phyloP scores from a whole-genome alignment of 2,329 filamentous ascomycete species.

The Diaporthe amygdali region DNA sequence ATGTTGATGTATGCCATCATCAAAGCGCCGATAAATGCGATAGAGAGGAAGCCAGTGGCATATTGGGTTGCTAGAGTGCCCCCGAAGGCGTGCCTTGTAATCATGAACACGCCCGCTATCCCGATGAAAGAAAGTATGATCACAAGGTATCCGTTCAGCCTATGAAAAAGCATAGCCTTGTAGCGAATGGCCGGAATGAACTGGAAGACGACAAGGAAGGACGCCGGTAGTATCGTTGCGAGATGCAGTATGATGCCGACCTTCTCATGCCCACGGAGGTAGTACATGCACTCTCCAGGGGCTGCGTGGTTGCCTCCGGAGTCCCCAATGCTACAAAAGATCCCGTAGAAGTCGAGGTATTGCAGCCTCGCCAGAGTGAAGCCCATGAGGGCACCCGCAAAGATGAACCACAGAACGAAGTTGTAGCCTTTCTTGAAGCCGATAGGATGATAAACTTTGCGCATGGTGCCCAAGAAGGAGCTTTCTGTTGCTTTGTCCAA shows the following conservation, averaged over 20 bases:
- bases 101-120: conserved; percentile 57
- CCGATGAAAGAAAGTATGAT: conserved; percentile 52
- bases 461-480: conserved; percentile 27
- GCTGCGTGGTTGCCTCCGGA: conserved; percentile 19
- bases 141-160: conserved; percentile 63
- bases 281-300: conserved; percentile 50
- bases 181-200: conserved; percentile 54
- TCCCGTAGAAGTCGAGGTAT: conserved; percentile 51
- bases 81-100: conserved; percentile 56
- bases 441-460: conserved; percentile 29
- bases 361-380: conserved; percentile 53
- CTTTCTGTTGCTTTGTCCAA: conserved; percentile 19
- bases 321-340: conserved; percentile 31
- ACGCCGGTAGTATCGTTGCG: conserved; percentile 48
- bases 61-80: conserved; percentile 57
- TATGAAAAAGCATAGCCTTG: conserved; percentile 57
- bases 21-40: conserved; percentile 49
- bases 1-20: conserved; percentile 60
- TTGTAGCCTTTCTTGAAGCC: conserved; percentile 31
- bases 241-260: conserved; percentile 53
- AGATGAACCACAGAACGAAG: conserved; percentile 37
- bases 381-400: conserved; percentile 46
- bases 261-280: conserved; percentile 32
- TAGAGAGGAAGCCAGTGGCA: conserved; percentile 46
- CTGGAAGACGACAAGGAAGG: conserved; percentile 50